phyloP scores from a whole-genome alignment of 2,329 filamentous ascomycete genomes.

The Neonectria hederae region DNA sequence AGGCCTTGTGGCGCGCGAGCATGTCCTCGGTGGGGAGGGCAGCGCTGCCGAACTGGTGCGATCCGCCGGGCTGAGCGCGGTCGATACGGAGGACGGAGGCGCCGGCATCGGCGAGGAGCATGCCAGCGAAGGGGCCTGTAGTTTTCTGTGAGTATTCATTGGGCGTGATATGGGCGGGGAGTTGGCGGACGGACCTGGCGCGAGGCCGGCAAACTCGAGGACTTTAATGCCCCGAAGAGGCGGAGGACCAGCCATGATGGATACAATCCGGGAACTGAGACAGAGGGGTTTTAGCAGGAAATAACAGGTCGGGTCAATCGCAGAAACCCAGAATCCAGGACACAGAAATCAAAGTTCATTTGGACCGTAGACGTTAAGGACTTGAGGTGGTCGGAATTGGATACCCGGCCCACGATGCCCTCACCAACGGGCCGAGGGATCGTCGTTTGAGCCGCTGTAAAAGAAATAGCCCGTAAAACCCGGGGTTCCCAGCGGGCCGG shows the following conservation, averaged over 20 bases:
- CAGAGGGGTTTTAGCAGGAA: background rate
- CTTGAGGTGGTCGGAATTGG: background rate
- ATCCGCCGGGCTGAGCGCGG: slow-evolving; percentile 60
- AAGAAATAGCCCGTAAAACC: background rate
- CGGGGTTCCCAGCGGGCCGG: slow-evolving; percentile 18
- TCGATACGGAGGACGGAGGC: slow-evolving; percentile 90
- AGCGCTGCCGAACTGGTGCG: slow-evolving; percentile 48
- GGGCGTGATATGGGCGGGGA: background rate
- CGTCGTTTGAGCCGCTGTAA: background rate
- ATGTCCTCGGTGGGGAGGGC: slow-evolving; percentile 69
- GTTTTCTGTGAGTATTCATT: background rate
- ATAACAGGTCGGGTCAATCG: background rate
- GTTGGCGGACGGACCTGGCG: slow-evolving; percentile 60
- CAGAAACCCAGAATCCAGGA: background rate
- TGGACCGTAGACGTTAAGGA: background rate
- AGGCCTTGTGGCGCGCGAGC: slow-evolving; percentile 82
- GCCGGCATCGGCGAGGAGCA: slow-evolving; percentile 89
- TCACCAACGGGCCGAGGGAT: slow-evolving; percentile 35
- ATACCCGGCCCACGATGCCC: slow-evolving; percentile 31
- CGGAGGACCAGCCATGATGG: slow-evolving; percentile 42
- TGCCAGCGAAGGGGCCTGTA: slow-evolving; percentile 84
- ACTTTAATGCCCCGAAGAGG: slow-evolving; percentile 63
- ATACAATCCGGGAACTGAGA: background rate
- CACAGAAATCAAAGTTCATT: background rate
- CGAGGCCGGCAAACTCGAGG: slow-evolving; percentile 69